phyloP scores from a whole-genome alignment of 1,284 basidiomycete species.

The Microbotryomycetes sp. region DNA sequence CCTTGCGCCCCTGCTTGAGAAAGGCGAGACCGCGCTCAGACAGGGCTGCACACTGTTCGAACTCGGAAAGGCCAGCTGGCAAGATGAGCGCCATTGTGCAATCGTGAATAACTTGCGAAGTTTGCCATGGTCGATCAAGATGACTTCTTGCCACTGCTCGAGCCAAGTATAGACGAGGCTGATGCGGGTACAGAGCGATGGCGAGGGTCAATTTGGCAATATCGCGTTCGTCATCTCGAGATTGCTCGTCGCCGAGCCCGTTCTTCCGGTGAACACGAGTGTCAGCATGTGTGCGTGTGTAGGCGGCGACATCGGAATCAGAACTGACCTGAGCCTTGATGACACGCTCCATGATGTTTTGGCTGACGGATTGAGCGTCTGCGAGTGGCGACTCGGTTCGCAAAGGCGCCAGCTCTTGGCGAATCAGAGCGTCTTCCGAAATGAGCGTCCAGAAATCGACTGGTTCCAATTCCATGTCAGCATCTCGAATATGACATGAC shows the following conservation, averaged over 20 bases:
- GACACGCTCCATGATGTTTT: not conserved
- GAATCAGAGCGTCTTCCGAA: not conserved
- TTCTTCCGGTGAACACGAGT: no score
- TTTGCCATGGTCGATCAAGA: constrained; percentile 2
- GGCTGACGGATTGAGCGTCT: not conserved
- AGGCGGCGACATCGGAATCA: not conserved
- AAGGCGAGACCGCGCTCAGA: not conserved
- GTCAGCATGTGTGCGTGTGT: not conserved
- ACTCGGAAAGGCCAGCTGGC: not conserved
- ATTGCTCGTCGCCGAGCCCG: not conserved
- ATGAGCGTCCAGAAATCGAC: not conserved
- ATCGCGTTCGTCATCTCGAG: not conserved
- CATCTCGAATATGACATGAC: no score
- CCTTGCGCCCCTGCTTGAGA: not conserved
- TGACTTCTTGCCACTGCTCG: not conserved
- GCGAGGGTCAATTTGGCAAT: not conserved
- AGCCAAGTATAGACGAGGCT: not conserved
- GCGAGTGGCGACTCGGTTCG: not conserved
- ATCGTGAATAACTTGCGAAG: not conserved
- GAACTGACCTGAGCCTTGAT: not conserved
- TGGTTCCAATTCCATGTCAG: not conserved
- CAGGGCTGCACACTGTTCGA: not conserved
- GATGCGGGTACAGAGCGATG: not conserved
- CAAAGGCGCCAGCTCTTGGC: not conserved
- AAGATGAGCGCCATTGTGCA: not conserved